These are phyloP conservation scores for Dendrobium huoshanense DNA, from an alignment of 106 monocot genomes.

Conservation along the genomic window DNA sequence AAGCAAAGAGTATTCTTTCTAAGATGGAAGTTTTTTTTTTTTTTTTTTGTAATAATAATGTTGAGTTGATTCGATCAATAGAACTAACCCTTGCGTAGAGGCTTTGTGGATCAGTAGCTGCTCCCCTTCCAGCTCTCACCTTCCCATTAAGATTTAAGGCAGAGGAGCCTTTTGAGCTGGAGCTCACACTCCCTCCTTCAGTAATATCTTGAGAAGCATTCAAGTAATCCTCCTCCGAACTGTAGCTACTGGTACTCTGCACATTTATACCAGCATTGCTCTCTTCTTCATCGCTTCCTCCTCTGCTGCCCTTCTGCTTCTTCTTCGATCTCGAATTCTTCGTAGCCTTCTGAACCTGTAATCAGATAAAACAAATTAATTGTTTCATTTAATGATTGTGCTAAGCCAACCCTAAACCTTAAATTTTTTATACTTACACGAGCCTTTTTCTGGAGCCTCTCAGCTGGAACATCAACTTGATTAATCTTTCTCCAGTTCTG, in stretches of 20 bases:
- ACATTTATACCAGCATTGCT: not conserved
- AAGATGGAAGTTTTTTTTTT: too few species aligned
- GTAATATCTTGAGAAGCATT: slow-evolving; percentile 24
- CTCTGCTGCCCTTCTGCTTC: slow-evolving; percentile 11
- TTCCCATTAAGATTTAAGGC: slow-evolving; percentile 18
- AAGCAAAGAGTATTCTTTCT: not conserved
- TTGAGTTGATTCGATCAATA: not conserved
- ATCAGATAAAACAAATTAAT: not conserved
- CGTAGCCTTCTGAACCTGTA: not conserved
- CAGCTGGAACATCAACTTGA: not conserved
- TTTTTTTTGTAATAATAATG: not conserved
- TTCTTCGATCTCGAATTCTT: slow-evolving; percentile 17
- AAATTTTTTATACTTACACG: too few species aligned
- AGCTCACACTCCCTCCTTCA: not conserved
- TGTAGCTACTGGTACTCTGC: slow-evolving; percentile 25
- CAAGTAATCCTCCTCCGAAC: slow-evolving; percentile 33
- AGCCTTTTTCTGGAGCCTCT: not conserved
- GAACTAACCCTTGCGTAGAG: slow-evolving; percentile 47
- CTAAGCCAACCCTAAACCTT: too few species aligned
- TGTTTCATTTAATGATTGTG: not conserved
- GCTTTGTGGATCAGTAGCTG: slow-evolving; percentile 46
- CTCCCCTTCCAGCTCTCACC: slow-evolving; percentile 23
- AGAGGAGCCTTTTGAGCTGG: slow-evolving; percentile 8
- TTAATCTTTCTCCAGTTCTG: too few species aligned
- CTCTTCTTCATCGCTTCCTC: slow-evolving; percentile 8